A percentile compares a stretch with the other conserved stretches of the same genome.
Evolutionary conservation across 2,329 filamentous ascomycete species (phyloP).

Genomic region (Tolypocladium cylindrosporum): DNA sequence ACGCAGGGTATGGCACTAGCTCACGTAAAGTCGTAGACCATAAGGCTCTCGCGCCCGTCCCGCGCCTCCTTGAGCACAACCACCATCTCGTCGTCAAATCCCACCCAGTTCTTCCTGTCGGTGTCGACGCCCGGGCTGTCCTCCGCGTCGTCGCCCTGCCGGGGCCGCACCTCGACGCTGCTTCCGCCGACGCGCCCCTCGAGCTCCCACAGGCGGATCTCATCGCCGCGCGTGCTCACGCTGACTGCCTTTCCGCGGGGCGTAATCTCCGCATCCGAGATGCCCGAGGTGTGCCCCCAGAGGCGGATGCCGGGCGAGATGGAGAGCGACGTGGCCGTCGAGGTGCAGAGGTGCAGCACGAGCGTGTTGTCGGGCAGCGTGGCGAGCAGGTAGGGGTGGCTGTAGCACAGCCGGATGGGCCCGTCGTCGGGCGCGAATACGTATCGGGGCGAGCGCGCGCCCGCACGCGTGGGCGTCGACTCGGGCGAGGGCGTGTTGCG

Average conservation of each 20-base stretch:
- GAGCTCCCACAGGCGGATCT: slow-evolving; percentile 81
- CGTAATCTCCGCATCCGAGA: slow-evolving; percentile 77
- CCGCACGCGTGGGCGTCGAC: slow-evolving; percentile 4
- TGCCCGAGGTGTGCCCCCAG: slow-evolving; percentile 87
- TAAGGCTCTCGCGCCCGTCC: slow-evolving; percentile 59
- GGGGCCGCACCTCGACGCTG: slow-evolving; percentile 43
- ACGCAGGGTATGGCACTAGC: background rate
- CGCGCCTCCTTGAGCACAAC: slow-evolving; percentile 67
- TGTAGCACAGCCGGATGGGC: slow-evolving; percentile 57
- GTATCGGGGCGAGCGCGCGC: slow-evolving; percentile 4
- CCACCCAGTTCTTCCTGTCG: slow-evolving; percentile 56
- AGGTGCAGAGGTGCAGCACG: slow-evolving; percentile 71
- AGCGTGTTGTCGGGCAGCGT: slow-evolving; percentile 83
- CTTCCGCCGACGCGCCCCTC: slow-evolving; percentile 55
- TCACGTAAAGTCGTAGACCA: slow-evolving; percentile 77
- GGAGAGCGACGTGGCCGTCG: slow-evolving; percentile 53
- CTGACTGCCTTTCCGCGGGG: slow-evolving; percentile 80
- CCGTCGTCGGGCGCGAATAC: slow-evolving; percentile 21
- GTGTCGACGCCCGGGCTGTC: slow-evolving; percentile 12
- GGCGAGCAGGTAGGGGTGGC: slow-evolving; percentile 75
- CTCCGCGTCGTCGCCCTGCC: slow-evolving; percentile 12
- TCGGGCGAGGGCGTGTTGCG: slow-evolving; percentile 9
- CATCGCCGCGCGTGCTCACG: slow-evolving; percentile 70
- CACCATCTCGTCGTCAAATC: slow-evolving; percentile 89
- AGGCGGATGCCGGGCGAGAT: slow-evolving; percentile 67